Conservation (phyloP, 1,284 basidiomycete genomes). For the Malassezia japonica region DNA sequence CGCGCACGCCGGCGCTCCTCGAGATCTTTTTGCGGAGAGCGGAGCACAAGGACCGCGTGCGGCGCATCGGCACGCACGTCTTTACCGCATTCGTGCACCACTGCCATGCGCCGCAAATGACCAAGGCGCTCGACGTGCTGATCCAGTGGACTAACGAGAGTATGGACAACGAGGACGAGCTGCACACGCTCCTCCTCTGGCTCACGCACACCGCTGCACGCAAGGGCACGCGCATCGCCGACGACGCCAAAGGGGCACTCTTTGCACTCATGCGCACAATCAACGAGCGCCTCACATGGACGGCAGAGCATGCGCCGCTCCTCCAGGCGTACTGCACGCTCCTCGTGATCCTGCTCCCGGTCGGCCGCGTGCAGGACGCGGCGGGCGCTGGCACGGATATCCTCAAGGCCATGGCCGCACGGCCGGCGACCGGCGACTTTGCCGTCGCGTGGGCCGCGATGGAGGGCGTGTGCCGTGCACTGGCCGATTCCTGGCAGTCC, state of each 20-base stretch:
- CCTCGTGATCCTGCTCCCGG: constrained; percentile 26
- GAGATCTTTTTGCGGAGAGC: not conserved
- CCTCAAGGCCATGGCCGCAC: constrained; percentile 14
- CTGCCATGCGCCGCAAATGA: constrained; percentile 26
- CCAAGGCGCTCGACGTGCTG: constrained; percentile 25
- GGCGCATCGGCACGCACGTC: constrained; percentile 20
- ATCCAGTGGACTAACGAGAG: constrained; percentile 6
- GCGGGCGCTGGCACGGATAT: constrained; percentile 11
- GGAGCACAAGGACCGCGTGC: not conserved
- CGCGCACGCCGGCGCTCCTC: constrained; percentile 6
- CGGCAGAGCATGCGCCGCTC: not conserved
- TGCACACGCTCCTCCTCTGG: constrained; percentile 25
- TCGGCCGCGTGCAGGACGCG: constrained; percentile 38
- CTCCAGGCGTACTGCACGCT: constrained; percentile 18
- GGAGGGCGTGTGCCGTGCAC: constrained; percentile 28
- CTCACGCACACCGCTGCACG: constrained; percentile 29
- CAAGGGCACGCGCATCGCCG: constrained; percentile 37
- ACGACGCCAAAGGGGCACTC: constrained; percentile 24
- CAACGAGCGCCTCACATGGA: constrained; percentile 1
- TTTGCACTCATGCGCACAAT: constrained; percentile 27
- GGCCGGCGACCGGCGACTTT: constrained; percentile 7
- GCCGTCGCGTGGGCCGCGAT: constrained; percentile 26
- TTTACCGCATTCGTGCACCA: constrained; percentile 41
- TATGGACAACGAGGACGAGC: constrained; percentile 1
- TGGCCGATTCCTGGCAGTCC: constrained; percentile 33